Percentiles rank a stretch among this genome's conserved stretches.
phyloP scores from a whole-genome alignment of 169 alveolate genomes.

The Cryptosporidium tyzzeri region DNA sequence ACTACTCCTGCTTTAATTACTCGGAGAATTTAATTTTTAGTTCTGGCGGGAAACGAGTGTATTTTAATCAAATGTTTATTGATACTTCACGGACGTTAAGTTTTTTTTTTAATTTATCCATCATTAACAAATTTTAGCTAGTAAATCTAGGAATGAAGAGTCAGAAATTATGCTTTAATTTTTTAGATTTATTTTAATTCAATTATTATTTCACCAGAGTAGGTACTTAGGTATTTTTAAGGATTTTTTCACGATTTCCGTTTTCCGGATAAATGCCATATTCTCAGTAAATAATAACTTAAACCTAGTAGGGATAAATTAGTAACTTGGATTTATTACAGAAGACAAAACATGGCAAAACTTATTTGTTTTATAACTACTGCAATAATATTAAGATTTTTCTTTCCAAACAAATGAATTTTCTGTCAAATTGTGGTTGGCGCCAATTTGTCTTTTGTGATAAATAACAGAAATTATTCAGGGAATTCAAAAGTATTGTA shows the following conservation, averaged over 20 bases:
- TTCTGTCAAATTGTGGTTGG: not conserved
- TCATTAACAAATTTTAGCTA: not conserved
- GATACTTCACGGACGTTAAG: not conserved
- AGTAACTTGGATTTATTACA: not conserved
- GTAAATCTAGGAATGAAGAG: too few species aligned
- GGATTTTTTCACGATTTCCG: not conserved
- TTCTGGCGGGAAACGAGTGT: not conserved
- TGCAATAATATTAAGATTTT: not conserved
- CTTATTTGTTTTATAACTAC: too few species aligned
- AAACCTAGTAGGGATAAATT: not conserved
- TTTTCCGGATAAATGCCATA: too few species aligned
- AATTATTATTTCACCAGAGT: not conserved
- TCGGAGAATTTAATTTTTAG: not conserved
- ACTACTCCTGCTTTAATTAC: conserved; percentile 28
- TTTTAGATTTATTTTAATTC: too few species aligned
- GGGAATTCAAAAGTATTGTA: not conserved
- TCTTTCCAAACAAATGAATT: not conserved
- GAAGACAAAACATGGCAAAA: too few species aligned
- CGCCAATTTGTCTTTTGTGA: not conserved
- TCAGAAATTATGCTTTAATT: too few species aligned
- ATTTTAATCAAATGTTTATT: not conserved
- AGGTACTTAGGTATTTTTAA: not conserved
- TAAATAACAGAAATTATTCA: not conserved
- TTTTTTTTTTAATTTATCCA: not conserved
- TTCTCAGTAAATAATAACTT: too few species aligned